Conservation (phyloP, 2,329 filamentous ascomycete species). For the Ophiostoma sp. region DNA sequence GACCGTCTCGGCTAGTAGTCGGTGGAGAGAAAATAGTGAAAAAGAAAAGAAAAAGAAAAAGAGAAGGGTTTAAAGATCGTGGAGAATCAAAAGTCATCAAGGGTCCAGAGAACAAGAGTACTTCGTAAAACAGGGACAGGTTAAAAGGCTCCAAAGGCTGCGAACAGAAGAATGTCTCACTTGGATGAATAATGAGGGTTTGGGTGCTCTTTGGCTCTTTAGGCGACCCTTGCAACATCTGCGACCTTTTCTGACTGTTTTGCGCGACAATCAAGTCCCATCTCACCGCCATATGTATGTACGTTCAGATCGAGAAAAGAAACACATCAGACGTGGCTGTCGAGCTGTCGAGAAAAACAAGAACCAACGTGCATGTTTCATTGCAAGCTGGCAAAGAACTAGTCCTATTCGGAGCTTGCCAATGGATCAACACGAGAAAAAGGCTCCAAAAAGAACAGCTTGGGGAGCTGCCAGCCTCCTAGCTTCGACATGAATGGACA, state of each 20-base stretch:
- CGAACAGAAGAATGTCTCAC: conserved; percentile 1
- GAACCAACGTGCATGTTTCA: not conserved
- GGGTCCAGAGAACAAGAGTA: too few relatives aligned
- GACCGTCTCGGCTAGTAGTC: not conserved
- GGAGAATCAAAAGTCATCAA: not conserved
- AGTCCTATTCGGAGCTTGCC: not conserved
- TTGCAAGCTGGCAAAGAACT: not conserved
- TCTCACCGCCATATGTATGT: not conserved
- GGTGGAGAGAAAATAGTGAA: not conserved
- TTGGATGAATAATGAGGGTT: not conserved
- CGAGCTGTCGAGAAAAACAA: not conserved
- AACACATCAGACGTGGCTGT: not conserved
- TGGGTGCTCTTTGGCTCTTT: not conserved
- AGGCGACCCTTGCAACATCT: not conserved
- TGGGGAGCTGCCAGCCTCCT: not conserved
- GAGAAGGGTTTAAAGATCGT: not conserved
- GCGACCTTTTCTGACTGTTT: conserved; percentile 2
- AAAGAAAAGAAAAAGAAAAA: not conserved
- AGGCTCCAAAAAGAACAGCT: not conserved
- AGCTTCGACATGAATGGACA: not conserved
- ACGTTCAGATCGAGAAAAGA: not conserved
- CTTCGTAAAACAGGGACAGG: not conserved
- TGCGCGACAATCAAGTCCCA: not conserved
- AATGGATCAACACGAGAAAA: not conserved
- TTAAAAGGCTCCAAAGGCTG: not conserved